Conservation (phyloP, 768 basidiomycete species). For the Dioszegia crocea region DNA sequence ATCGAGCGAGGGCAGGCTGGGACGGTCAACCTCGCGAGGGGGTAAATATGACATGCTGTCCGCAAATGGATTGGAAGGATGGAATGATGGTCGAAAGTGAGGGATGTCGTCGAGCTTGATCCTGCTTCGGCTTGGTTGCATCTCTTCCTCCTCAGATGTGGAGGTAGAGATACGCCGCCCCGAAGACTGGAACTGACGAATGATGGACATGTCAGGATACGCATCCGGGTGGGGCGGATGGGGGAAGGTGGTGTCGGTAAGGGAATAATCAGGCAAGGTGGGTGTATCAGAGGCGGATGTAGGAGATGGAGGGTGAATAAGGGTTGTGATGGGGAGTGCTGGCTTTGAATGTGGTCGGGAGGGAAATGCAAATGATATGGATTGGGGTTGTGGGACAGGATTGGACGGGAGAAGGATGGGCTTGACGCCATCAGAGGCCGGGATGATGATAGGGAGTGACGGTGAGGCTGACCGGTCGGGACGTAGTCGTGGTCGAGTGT, state of each 20-base stretch:
- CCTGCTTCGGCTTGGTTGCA: conserved; percentile 28
- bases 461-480: not conserved
- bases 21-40: not conserved
- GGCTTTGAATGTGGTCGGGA: conserved; percentile 3
- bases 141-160: conserved; percentile 42
- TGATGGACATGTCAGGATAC: not conserved
- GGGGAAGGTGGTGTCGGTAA: not conserved
- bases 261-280: not conserved
- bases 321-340: conserved; percentile 9
- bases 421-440: conserved; percentile 20
- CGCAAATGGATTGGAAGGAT: not conserved
- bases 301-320: conserved; percentile 5
- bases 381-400: conserved; percentile 26
- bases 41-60: not conserved
- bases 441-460: not conserved
- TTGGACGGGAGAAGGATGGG: conserved; percentile 33
- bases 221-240: not conserved
- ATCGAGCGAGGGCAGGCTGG: conserved; percentile 31
- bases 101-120: conserved; percentile 12
- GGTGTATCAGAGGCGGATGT: not conserved
- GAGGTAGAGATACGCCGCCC: conserved; percentile 41
- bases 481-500: not conserved
- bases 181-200: conserved; percentile 21
- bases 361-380: conserved; percentile 38
- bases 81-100: not conserved